Conservation (phyloP, 2,329 filamentous ascomycete species). For the Bimuria novae-zelandiae region DNA sequence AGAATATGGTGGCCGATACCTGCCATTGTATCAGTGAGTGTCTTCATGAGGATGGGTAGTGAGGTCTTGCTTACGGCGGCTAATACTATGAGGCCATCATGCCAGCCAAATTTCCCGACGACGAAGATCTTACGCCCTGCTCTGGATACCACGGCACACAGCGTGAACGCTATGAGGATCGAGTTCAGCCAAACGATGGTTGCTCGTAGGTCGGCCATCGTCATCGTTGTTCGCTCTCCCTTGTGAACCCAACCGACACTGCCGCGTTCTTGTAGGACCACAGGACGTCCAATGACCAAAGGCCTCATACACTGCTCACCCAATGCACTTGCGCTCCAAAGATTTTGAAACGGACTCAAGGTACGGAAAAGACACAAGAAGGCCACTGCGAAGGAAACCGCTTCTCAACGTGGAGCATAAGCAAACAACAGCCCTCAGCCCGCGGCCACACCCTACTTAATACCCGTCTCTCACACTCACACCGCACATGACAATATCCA, state of each 20-base stretch:
- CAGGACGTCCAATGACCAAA: not conserved
- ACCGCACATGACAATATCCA: not conserved
- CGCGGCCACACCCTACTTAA: conserved; percentile 1
- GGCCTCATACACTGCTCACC: not conserved
- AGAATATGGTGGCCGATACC: conserved; percentile 28
- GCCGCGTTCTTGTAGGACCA: not conserved
- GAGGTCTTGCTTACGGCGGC: conserved; percentile 18
- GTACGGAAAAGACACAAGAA: not conserved
- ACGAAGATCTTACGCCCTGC: conserved; percentile 27
- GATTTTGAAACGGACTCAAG: not conserved
- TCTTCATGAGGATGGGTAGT: too few relatives aligned
- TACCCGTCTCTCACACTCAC: not conserved
- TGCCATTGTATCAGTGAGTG: not conserved
- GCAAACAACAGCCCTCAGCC: not conserved
- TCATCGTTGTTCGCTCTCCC: not conserved
- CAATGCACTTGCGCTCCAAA: not conserved
- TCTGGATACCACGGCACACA: conserved; percentile 28
- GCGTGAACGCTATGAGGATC: conserved; percentile 29
- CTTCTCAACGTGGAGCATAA: not conserved
- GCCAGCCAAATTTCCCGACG: conserved; percentile 29
- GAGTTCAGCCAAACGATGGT: conserved; percentile 31
- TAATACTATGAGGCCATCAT: conserved; percentile 35
- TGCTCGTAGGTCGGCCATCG: conserved; percentile 20
- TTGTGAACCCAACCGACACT: not conserved
- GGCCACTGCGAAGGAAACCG: not conserved